Base-by-base conservation (phyloP, 441 rosid species). In the Gossypium lobatum region DNA sequence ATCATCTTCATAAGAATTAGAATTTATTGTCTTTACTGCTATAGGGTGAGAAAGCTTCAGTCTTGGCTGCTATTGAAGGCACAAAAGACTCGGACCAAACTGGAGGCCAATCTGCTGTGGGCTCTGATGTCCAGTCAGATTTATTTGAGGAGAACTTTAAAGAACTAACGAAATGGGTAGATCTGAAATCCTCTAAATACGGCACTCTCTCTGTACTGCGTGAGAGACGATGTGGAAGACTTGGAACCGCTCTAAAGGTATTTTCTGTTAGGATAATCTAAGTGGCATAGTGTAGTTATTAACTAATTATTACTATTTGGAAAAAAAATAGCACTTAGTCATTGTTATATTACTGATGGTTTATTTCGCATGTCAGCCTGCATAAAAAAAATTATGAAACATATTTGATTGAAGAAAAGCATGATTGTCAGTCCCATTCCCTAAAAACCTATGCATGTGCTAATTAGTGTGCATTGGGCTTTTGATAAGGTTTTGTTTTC, bases 241-340 rank as follows among this genome's bases (percentile, higher is more conserved):
- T 85, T 0, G 98, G 99, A 74, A 86, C 92, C 7, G 97, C 98
- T 2, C 80, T 95, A 71, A 95, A 95, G 99, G 99, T 93, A 80
- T 55, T 54, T 57, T 69, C 13, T 54, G 39, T 1, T 11, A 3
- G 67, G 28, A 13, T 66, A 21, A 37, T 64, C 62, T 17, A 46
- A 28, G 62, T 18, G 20, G 28, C 28, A 57, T 26, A 9, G 0
- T 57, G 37, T 59, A 59, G 34, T 11, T 3, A 0, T 23, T 23
- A 3, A 4, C 5, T 31, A 31, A 31, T 31, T 31, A 31, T 31
- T 31, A 31, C 37, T 31, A 31, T 31, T 6, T 31, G 4, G 13
- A 1, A 25, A 4, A 58, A 20, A 18, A 18, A 10, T 18, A 6
- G 13, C 23, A 17, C 11, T 54, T 54, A 18, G 59, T 54, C 20